Conservation (phyloP, 305 asterid genomes). For the Andrographis paniculata region DNA sequence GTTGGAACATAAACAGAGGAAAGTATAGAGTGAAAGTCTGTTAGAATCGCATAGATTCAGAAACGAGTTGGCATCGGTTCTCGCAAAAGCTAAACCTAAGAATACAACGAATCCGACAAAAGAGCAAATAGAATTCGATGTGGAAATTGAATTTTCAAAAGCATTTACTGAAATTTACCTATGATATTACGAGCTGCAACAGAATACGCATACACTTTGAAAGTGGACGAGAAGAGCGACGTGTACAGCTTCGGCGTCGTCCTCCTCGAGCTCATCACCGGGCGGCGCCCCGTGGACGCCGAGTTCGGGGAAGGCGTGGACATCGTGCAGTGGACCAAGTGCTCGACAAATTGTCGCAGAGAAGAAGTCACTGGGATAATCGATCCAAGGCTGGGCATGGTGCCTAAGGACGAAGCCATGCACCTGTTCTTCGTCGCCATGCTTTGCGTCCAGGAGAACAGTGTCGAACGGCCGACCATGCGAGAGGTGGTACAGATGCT, state of each 20-base stretch:
- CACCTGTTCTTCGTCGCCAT: constrained; percentile 80
- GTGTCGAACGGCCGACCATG: constrained; percentile 90
- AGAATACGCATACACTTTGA: constrained; percentile 89
- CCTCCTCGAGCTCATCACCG: constrained; percentile 71
- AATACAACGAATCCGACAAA: background rate
- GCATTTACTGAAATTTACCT: background rate
- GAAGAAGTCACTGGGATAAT: constrained; percentile 47
- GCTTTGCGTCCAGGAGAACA: constrained; percentile 80
- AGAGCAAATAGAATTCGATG: background rate
- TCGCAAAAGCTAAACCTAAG: constrained; percentile 20
- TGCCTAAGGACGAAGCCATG: constrained; percentile 72
- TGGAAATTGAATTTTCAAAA: background rate
- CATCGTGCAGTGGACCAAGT: constrained; percentile 83
- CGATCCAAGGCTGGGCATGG: constrained; percentile 54
- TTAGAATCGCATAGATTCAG: too few species aligned
- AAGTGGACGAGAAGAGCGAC: constrained; percentile 92
- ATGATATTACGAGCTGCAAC: constrained; percentile 15
- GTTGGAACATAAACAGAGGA: too few species aligned
- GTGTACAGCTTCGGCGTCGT: constrained; percentile 96
- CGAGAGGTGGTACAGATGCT: constrained; percentile 94
- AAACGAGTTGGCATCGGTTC: constrained; percentile 20
- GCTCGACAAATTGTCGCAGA: constrained; percentile 49
- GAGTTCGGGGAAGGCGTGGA: constrained; percentile 94
- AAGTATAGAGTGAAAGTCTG: too few species aligned
- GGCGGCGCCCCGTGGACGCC: constrained; percentile 84